A percentile compares a stretch with the other conserved stretches of the same genome.
These are phyloP conservation scores for Fusarium cicatricum DNA, from an alignment of 2,329 filamentous ascomycete genomes.

Conservation along the genomic window DNA sequence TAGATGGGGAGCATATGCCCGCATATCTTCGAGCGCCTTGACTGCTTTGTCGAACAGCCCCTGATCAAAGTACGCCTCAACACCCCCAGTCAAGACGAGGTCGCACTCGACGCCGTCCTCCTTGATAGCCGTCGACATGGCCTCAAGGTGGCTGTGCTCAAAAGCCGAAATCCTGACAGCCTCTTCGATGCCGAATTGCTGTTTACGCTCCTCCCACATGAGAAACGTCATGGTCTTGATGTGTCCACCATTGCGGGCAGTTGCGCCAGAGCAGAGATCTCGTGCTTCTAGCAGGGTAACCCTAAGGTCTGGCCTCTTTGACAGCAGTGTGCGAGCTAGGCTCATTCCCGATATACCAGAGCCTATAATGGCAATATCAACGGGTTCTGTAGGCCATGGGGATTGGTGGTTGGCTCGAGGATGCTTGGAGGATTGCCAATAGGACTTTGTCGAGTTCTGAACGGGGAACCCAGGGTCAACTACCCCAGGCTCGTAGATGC, in stretches of 20 bases:
- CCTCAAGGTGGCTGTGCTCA: constrained; percentile 35
- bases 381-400: constrained; percentile 9
- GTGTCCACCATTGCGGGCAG: constrained; percentile 50
- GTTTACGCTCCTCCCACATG: constrained; percentile 17
- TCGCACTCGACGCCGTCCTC: constrained; percentile 32
- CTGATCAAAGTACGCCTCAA: constrained; percentile 20
- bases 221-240: constrained; percentile 24
- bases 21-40: constrained; percentile 26
- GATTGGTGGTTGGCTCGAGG: constrained; percentile 42
- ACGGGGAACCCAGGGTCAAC: constrained; percentile 40
- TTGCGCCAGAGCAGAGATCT: constrained; percentile 46
- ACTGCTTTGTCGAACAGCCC: constrained; percentile 23
- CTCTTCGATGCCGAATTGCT: constrained; percentile 37
- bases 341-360: constrained; percentile 31
- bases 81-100: constrained; percentile 7
- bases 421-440: constrained; percentile 48
- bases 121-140: constrained; percentile 28
- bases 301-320: constrained; percentile 30
- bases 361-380: constrained; percentile 37
- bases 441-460: constrained; percentile 42
- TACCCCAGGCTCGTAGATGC: constrained; percentile 14
- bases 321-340: constrained; percentile 28
- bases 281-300: constrained; percentile 48
- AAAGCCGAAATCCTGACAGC: constrained; percentile 34
- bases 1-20: constrained; percentile 13